Conservation (phyloP, 2,329 filamentous ascomycete species). For the Thielaviopsis euricoi region DNA sequence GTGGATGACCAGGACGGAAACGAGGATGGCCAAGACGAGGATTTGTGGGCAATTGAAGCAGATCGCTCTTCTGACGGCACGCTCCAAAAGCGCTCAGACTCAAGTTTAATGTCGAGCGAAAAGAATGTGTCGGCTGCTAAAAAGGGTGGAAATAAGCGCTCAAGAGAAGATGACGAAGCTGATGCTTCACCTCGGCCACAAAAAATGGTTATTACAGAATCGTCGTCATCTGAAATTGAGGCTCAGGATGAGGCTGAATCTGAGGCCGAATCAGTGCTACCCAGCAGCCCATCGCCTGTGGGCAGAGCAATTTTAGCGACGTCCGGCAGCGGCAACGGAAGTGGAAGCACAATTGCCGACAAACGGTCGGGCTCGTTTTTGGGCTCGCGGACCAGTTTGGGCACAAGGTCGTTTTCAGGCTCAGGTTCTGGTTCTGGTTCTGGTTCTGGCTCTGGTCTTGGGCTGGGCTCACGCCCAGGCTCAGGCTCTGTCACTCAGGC, state of each 20-base stretch:
- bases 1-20: conserved; percentile 3
- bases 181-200: background rate
- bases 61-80: conserved; percentile 26
- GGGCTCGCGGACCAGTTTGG: background rate
- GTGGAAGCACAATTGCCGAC: too few relatives aligned
- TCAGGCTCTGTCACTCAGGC: background rate
- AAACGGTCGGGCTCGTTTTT: background rate
- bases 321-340: background rate
- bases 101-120: background rate
- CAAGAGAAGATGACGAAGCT: background rate
- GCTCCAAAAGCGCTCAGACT: conserved; percentile 16
- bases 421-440: background rate
- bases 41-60: conserved; percentile 43
- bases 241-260: background rate
- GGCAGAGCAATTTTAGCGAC: background rate
- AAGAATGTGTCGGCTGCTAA: background rate
- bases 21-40: conserved; percentile 14
- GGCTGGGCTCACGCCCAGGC: too few relatives aligned
- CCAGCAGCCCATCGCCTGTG: background rate
- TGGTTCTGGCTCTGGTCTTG: background rate
- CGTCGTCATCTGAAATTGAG: background rate
- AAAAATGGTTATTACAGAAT: background rate
- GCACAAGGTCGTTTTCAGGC: background rate
- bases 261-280: background rate
- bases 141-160: background rate